These are phyloP conservation scores for Fusarium sp. DNA, from an alignment of 2,329 filamentous ascomycete species.

Conservation along the genomic window DNA sequence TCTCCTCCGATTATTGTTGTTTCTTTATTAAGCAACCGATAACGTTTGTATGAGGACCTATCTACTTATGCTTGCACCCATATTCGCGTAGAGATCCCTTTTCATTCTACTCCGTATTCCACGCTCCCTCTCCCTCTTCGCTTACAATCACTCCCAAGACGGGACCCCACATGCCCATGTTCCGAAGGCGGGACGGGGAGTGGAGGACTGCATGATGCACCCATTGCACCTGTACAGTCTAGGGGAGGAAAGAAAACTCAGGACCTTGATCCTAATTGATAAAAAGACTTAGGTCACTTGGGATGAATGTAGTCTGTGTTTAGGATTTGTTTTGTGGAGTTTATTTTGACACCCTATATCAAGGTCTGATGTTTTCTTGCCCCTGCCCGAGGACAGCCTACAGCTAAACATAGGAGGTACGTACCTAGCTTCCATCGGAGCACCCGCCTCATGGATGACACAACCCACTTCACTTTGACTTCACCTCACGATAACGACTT, in stretches of 20 bases:
- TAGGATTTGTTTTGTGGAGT: too few relatives aligned
- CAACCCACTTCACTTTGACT: constrained; percentile 14
- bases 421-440: constrained; percentile 17
- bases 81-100: background rate
- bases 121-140: background rate
- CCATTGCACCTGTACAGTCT: background rate
- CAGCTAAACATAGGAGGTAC: constrained; percentile 12
- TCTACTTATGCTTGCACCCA: background rate
- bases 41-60: background rate
- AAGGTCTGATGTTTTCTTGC: too few relatives aligned
- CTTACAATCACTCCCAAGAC: constrained; percentile 12
- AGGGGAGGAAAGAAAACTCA: too few relatives aligned
- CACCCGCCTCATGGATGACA: constrained; percentile 28
- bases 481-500: constrained; percentile 38
- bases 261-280: too few relatives aligned
- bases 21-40: background rate
- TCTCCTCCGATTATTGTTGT: background rate
- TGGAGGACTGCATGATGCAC: background rate
- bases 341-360: too few relatives aligned
- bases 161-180: constrained; percentile 24
- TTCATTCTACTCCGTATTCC: too few relatives aligned
- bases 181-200: constrained; percentile 15
- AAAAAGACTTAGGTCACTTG: too few relatives aligned
- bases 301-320: too few relatives aligned
- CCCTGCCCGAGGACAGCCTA: too few relatives aligned